Evolutionary conservation across 768 basidiomycete species (phyloP).

Genomic region (Kwoniella botswanensis): DNA sequence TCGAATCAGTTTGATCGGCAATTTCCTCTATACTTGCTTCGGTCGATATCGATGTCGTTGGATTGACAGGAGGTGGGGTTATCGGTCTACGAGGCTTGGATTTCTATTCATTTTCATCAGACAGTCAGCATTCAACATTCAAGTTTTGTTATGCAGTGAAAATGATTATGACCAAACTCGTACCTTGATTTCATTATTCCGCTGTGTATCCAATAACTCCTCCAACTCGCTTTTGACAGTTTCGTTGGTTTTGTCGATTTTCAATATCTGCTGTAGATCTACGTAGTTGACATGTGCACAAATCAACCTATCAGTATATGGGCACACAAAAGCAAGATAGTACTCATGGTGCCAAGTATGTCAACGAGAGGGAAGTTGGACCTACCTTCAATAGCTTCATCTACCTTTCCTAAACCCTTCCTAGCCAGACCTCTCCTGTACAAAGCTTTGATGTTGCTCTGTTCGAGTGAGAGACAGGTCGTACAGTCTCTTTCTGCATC

Average conservation of each 20-base stretch:
- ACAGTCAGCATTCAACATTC: neutral
- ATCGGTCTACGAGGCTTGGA: conserved; percentile 16
- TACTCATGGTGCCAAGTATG: neutral
- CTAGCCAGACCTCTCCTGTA: conserved; percentile 80
- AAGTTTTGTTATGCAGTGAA: neutral
- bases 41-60: conserved; percentile 1
- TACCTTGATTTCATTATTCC: conserved; percentile 35
- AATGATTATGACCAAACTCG: neutral
- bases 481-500: conserved; percentile 84
- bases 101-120: conserved; percentile 7
- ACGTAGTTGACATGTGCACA: neutral
- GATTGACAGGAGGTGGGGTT: conserved; percentile 9
- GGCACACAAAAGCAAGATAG: neutral
- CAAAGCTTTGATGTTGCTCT: conserved; percentile 74
- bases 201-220: conserved; percentile 58
- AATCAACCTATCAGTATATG: too few relatives aligned
- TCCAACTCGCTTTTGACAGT: conserved; percentile 69
- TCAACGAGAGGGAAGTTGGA: neutral
- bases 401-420: conserved; percentile 63
- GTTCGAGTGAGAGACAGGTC: conserved; percentile 65
- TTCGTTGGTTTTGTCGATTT: conserved; percentile 69
- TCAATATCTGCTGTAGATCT: conserved; percentile 70
- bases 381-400: conserved; percentile 71
- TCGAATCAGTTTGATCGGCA: neutral
- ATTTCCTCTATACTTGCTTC: conserved; percentile 17